Evolutionary conservation across 1,139 yeast species (phyloP), one percentile per base, ranked within the genome.

Genomic region (Pichia norvegensis): DNA sequence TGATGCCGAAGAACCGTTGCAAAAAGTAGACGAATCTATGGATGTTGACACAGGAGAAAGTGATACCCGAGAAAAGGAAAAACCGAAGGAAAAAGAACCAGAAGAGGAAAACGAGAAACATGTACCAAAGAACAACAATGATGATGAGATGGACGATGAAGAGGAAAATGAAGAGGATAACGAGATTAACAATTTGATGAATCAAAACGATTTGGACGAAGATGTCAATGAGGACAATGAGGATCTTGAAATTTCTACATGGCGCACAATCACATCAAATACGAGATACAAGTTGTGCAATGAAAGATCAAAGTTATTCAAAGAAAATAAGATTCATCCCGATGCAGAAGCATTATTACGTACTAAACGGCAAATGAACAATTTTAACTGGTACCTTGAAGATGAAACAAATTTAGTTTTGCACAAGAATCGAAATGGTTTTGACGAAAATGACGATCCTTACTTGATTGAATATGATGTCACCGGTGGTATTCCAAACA

Each of bases 401-500:
- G 49, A 51, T 29, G 46, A 48, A 21, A 33, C 45, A 2, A 42
- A 42, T 20, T 52, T 70, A 29, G 75, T 63, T 1, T 45, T 64
- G 41, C 65, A 62, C 44, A 57, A 51, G 43, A 59, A 57, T 36
- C 49, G 59, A 17, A 66, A 68, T 42, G 74, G 72, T 49, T 63
- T 76, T 38, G 72, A 78, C 42, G 81, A 74, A 41, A 79, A 72
- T 52, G 81, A 78, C 53, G 85, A 80, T 52, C 81, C 82, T 4
- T 83, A 84, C 54, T 65, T 88, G 43, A 69, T 85, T 38, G 97
- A 92, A 60, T 92, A 90, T 62, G 96, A 90, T 55, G 77, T 85
- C 2, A 70, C 79, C 2, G 88, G 95, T 36, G 90, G 92, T 0
- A 60, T 88, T 9, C 97, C 98, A 0, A 78, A 80, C 0, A 59